These are phyloP conservation scores for Neonectria sp. DNA, from an alignment of 2,329 filamentous ascomycete species.

Conservation along the genomic window DNA sequence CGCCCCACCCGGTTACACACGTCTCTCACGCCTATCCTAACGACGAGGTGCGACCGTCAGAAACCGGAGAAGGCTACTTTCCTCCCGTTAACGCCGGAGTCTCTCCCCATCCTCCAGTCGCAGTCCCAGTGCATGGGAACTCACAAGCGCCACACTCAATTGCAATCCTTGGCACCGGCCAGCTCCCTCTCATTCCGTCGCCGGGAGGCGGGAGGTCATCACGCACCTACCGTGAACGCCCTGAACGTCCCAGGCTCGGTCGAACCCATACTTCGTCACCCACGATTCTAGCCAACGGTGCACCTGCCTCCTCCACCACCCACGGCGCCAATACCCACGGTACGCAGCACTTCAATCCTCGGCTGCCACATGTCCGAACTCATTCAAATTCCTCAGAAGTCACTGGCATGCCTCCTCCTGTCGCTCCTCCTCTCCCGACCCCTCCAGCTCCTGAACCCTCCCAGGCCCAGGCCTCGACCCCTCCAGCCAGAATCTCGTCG, in stretches of 20 bases:
- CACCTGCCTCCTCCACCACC: constrained; percentile 54
- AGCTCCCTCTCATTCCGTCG: constrained; percentile 85
- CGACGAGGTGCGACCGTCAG: constrained; percentile 76
- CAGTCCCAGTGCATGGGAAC: constrained; percentile 56
- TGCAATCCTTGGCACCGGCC: constrained; percentile 84
- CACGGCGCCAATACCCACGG: constrained; percentile 53
- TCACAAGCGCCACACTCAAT: constrained; percentile 73
- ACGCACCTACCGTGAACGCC: constrained; percentile 70
- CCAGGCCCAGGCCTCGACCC: constrained; percentile 66
- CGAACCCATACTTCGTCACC: constrained; percentile 88
- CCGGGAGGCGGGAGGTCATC: constrained; percentile 76
- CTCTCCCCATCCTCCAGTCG: constrained; percentile 58
- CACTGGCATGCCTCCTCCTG: constrained; percentile 59
- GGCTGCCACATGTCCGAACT: constrained; percentile 67
- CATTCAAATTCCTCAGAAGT: constrained; percentile 73
- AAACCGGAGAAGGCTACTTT: constrained; percentile 86
- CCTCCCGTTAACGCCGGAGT: constrained; percentile 72
- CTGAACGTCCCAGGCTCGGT: constrained; percentile 72
- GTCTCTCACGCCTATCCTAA: constrained; percentile 66
- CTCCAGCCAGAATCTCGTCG: constrained; percentile 64
- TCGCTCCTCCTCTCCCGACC: constrained; percentile 64
- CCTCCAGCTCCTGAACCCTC: constrained; percentile 66
- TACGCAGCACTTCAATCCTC: constrained; percentile 54
- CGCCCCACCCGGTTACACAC: constrained; percentile 63
- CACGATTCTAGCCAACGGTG: constrained; percentile 71